Conservation (phyloP, 495 filamentous ascomycete species). For the Penicillium soppii region DNA sequence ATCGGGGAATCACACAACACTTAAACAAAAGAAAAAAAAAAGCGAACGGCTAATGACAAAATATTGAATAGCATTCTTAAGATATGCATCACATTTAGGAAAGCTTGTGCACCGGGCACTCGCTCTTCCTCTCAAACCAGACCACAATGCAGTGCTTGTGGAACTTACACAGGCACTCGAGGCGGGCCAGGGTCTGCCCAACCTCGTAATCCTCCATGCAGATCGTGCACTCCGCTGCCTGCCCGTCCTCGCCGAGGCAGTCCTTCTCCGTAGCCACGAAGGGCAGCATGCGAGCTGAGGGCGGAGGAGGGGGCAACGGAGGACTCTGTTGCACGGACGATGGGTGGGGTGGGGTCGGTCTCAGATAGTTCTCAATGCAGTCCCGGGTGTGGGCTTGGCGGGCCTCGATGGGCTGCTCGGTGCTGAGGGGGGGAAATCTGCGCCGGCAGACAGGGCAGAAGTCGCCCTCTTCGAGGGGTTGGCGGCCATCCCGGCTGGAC, state of each 20-base stretch:
- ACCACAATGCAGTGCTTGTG: conserved; percentile 67
- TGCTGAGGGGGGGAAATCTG: conserved; percentile 65
- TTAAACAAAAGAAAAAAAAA: neutral
- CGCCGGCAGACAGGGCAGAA: conserved; percentile 86
- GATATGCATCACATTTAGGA: conserved; percentile 19
- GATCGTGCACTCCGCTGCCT: conserved; percentile 77
- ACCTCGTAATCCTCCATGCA: conserved; percentile 95
- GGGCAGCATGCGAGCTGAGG: conserved; percentile 53
- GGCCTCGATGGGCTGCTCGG: conserved; percentile 57
- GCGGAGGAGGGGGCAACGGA: conserved; percentile 19
- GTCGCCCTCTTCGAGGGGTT: conserved; percentile 70
- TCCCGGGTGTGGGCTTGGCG: conserved; percentile 74
- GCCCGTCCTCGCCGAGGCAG: conserved; percentile 66
- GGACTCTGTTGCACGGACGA: conserved; percentile 16
- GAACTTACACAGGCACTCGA: conserved; percentile 94
- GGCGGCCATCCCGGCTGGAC: conserved; percentile 11
- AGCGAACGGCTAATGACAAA: neutral
- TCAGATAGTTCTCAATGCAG: conserved; percentile 62
- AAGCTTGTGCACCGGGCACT: conserved; percentile 55
- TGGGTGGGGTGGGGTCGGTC: conserved; percentile 11
- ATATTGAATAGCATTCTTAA: neutral
- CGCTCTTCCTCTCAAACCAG: conserved; percentile 54
- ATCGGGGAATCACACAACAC: conserved; percentile 4
- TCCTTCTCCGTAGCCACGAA: conserved; percentile 92
- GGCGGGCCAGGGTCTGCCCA: conserved; percentile 74